Base-by-base conservation (phyloP, 1,284 basidiomycete genomes). In the Tylopilus sp. region DNA sequence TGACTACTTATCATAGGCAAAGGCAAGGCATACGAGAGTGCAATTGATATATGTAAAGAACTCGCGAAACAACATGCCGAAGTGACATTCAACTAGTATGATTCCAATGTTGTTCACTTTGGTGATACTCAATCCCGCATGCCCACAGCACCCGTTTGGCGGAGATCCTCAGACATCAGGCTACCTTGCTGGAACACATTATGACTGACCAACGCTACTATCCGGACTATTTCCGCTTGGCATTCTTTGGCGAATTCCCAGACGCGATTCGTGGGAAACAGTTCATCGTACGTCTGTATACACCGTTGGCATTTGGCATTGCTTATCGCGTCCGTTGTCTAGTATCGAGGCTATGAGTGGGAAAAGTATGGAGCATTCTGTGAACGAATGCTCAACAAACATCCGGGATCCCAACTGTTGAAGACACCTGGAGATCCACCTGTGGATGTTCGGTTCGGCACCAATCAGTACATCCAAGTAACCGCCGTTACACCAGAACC, bases 1-100 rank as follows among this genome's bases (percentile, higher is more conserved):
- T 56, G 41, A 61, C 48, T 22, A 36, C 25, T 43, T 5, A 52
- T 54, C 45, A 32, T 59, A 92, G 92, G 91, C 49, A 92, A 94
- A 72, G 96, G 95, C 3, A 94, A 96, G 66, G 94, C 96, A 5
- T 98, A 94, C 84, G 96, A 99, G 72, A 89, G 84, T 50, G 94
- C 94, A 2, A 85, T 97, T 48, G 90, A 93, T 56, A 90, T 98
- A 50, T 97, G 93, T 74, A 91, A 92, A 72, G 94, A 96, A 62
- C 75, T 97, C 13, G 86, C 86, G 13, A 80, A 78, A 56, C 92
- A 96, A 64, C 94, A 97, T 72, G 81, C 88, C 10, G 85, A 85
- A 65, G 79, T 90, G 32, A 94, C 93, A 3, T 97, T 91, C 74
- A 90, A 95, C 68, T 94, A 97, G 89, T 92, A 74, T 29, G 86